Evolutionary conservation across 2,329 filamentous ascomycete genomes (phyloP).

Genomic region (Fusarium sp.): DNA sequence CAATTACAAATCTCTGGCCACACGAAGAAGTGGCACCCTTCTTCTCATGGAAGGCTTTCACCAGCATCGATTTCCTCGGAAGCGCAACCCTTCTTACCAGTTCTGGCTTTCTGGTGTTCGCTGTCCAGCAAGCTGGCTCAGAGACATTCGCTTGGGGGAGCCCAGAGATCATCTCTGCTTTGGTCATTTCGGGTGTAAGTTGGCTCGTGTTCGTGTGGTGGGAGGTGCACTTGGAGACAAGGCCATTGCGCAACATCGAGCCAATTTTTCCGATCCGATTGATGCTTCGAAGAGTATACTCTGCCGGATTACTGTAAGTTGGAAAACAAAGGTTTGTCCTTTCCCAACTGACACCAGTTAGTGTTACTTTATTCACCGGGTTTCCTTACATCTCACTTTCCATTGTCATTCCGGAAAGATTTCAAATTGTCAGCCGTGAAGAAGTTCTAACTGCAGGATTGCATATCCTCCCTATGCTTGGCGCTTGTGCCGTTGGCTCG

Average conservation of each 20-base stretch:
- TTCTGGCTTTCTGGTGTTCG: slow-evolving; percentile 64
- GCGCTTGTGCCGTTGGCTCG: slow-evolving; percentile 64
- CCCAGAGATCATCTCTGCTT: slow-evolving; percentile 58
- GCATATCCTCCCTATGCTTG: slow-evolving; percentile 67
- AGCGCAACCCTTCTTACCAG: slow-evolving; percentile 60
- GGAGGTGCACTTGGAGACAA: slow-evolving; percentile 57
- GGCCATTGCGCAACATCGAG: slow-evolving; percentile 53
- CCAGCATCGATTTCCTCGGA: slow-evolving; percentile 63
- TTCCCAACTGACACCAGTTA: slow-evolving; percentile 42
- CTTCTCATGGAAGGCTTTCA: slow-evolving; percentile 54
- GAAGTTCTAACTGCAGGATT: slow-evolving; percentile 64
- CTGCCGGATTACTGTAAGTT: slow-evolving; percentile 60
- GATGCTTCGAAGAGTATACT: slow-evolving; percentile 59
- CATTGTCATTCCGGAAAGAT: slow-evolving; percentile 67
- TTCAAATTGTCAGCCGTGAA: slow-evolving; percentile 67
- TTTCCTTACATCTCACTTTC: slow-evolving; percentile 67
- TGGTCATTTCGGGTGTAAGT: slow-evolving; percentile 58
- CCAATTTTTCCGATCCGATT: slow-evolving; percentile 65
- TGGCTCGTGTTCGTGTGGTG: slow-evolving; percentile 61
- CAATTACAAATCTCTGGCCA: slow-evolving; percentile 59
- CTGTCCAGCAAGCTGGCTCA: slow-evolving; percentile 65
- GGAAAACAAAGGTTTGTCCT: not conserved
- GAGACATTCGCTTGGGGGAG: slow-evolving; percentile 62
- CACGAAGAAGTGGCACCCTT: slow-evolving; percentile 48
- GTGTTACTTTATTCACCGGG: slow-evolving; percentile 65